Base-by-base conservation (phyloP, 2,329 filamentous ascomycete genomes). In the Cladosporium austrohemisphaericum region DNA sequence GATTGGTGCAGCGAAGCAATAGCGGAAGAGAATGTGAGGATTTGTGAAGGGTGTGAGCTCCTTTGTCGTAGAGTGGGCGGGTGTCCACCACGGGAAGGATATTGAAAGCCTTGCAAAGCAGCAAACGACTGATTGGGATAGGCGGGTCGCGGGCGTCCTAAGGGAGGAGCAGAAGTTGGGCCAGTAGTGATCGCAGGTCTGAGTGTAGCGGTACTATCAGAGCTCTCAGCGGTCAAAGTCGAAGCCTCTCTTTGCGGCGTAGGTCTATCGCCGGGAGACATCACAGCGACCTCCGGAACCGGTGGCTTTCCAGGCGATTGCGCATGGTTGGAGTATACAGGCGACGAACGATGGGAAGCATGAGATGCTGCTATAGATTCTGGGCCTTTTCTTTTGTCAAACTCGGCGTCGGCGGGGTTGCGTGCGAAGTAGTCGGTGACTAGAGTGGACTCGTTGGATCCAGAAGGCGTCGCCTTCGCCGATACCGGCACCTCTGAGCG, bases 91-190 rank as follows among this genome's bases (percentile, higher is more conserved):
- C 69, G 56, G 53, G 65, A 60, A 38, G 72, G 68, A 50, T 75
- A 71, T 29, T 61, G 54, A 59, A 76, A 74, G 43, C 63, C 64
- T 41, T 75, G 73, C 25, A 76, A 64, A 2, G 73, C 73, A 38
- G 73, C 68, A 59, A 74, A 74, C 14, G 73, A 69, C 62, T 77
- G 74, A 56, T 76, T 74, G 37, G 74, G 74, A 55, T 70, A 76
- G 50, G 65, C 59, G 16, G 68, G 69, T 22, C 68, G 64, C 57
- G 50, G 53, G 48, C 67, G 62, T 23, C 16, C 35, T 13, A 14
- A n/a, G n/a, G n/a, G 18, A 8, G n/a, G 13, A 32, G 49, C 28
- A 16, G 50, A 18, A n/a, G 51, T 57, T 50, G 52, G 59, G 44
- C n/a, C n/a, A n/a, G n/a, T n/a, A n/a, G n/a, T n/a, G n/a, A n/a